Evolutionary conservation across 257 asterid species (phyloP).

Genomic region (Plectranthus barbatus): DNA sequence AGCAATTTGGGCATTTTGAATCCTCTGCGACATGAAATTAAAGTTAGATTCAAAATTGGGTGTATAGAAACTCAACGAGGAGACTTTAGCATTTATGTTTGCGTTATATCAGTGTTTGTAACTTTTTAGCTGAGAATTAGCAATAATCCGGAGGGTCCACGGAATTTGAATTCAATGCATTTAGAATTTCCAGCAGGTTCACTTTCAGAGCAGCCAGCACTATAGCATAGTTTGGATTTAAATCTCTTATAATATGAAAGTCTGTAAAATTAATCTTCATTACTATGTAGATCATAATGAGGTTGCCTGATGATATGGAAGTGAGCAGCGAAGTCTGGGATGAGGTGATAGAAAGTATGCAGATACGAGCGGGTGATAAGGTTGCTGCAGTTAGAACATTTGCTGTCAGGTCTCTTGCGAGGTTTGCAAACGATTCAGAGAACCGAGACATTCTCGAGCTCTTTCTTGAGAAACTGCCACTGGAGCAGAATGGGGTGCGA

Average conservation of each 20-base stretch:
- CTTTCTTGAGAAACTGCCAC: conserved; percentile 57
- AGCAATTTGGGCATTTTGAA: background rate
- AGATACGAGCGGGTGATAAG: conserved; percentile 68
- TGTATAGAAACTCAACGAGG: background rate
- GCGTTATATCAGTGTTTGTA: background rate
- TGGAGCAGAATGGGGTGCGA: conserved; percentile 72
- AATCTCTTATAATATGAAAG: background rate
- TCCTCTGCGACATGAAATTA: background rate
- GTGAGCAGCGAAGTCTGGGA: conserved; percentile 90
- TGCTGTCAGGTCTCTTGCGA: conserved; percentile 86
- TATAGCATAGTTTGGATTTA: background rate
- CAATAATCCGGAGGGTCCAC: background rate
- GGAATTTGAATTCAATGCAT: background rate
- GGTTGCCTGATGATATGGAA: conserved; percentile 92
- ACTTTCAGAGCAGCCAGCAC: background rate
- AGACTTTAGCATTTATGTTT: background rate
- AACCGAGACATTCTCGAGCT: conserved; percentile 69
- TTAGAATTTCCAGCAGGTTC: background rate
- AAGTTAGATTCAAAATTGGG: background rate
- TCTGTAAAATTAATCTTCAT: background rate
- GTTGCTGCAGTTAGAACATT: conserved; percentile 66
- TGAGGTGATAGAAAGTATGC: conserved; percentile 79
- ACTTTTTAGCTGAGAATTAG: background rate
- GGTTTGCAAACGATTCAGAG: conserved; percentile 73
- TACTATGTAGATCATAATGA: conserved; percentile 61